Evolutionary conservation across 176 grass and related monocot species (phyloP).

Genomic region (Phoenix dactylifera): DNA sequence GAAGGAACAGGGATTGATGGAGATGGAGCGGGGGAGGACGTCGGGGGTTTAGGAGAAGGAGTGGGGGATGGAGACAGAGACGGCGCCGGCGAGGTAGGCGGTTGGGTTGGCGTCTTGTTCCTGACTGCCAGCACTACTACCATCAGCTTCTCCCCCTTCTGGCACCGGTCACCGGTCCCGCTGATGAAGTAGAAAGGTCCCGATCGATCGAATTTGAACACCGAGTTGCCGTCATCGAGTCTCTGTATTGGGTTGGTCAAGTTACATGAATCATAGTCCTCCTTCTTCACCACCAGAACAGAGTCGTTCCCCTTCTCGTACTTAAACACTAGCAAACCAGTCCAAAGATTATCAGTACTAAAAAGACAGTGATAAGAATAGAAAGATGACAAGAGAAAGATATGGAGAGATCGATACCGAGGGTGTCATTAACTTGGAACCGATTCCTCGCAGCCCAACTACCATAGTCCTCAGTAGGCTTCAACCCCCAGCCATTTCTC

Average conservation of each 20-base stretch:
- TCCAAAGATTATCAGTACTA: too few species aligned
- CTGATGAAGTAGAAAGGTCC: constrained; percentile 47
- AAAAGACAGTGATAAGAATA: too few species aligned
- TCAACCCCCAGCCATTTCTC: constrained; percentile 57
- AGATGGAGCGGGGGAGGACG: neutral
- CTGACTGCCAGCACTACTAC: constrained; percentile 13
- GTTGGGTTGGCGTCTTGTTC: neutral
- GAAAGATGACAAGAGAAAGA: neutral
- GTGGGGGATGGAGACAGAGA: neutral
- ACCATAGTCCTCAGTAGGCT: constrained; percentile 67
- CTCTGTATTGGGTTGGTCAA: constrained; percentile 17
- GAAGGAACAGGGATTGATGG: neutral
- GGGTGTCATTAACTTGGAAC: constrained; percentile 68
- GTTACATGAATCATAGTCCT: constrained; percentile 31
- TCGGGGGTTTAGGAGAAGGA: neutral
- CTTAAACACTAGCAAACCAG: constrained; percentile 30
- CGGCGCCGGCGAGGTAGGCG: neutral
- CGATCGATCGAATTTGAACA: constrained; percentile 7
- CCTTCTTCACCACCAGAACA: constrained; percentile 28
- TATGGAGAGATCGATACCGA: constrained; percentile 28
- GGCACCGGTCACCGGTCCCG: constrained; percentile 20
- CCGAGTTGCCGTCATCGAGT: constrained; percentile 24
- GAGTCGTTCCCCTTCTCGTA: constrained; percentile 34
- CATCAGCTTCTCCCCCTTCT: constrained; percentile 33
- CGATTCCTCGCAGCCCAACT: constrained; percentile 62